Evolutionary conservation across 495 filamentous ascomycete species (phyloP).

Genomic region (Aspergillus avenaceus): DNA sequence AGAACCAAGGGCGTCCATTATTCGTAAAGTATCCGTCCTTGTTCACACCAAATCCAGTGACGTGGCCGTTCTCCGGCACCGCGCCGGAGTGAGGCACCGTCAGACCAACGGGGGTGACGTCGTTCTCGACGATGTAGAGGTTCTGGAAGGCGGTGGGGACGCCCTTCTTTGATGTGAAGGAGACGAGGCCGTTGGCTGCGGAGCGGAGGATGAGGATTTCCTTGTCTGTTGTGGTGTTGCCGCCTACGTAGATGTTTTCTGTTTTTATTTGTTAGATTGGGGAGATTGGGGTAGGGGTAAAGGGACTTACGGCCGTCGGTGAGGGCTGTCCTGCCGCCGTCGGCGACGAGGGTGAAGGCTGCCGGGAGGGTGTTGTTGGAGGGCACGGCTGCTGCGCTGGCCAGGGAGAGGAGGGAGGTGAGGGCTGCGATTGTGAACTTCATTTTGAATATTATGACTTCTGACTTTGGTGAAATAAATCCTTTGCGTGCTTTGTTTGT

Average conservation of each 20-base stretch:
- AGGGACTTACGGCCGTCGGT: conserved; percentile 28
- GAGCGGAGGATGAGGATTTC: conserved; percentile 24
- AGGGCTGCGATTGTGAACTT: conserved; percentile 28
- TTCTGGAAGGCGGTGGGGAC: conserved; percentile 29
- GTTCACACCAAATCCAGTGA: conserved; percentile 24
- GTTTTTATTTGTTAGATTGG: neutral
- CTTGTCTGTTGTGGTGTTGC: conserved; percentile 15
- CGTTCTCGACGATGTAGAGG: conserved; percentile 28
- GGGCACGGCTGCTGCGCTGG: conserved; percentile 23
- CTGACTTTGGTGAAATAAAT: too few relatives aligned
- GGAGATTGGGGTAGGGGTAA: neutral
- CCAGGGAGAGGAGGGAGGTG: conserved; percentile 20
- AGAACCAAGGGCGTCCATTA: conserved; percentile 23
- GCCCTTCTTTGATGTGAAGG: conserved; percentile 23
- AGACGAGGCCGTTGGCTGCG: conserved; percentile 16
- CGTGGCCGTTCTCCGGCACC: conserved; percentile 23
- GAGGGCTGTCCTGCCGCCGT: conserved; percentile 15
- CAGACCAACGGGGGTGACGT: conserved; percentile 18
- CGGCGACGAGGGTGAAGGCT: conserved; percentile 4
- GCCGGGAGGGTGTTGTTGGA: conserved; percentile 26
- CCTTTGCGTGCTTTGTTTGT: neutral
- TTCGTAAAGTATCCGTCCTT: conserved; percentile 27
- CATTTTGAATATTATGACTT: conserved; percentile 26
- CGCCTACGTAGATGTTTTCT: conserved; percentile 20
- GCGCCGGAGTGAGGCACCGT: conserved; percentile 29